Conservation (phyloP, 2,329 filamentous ascomycete genomes). For the Diaporthe vexans region DNA sequence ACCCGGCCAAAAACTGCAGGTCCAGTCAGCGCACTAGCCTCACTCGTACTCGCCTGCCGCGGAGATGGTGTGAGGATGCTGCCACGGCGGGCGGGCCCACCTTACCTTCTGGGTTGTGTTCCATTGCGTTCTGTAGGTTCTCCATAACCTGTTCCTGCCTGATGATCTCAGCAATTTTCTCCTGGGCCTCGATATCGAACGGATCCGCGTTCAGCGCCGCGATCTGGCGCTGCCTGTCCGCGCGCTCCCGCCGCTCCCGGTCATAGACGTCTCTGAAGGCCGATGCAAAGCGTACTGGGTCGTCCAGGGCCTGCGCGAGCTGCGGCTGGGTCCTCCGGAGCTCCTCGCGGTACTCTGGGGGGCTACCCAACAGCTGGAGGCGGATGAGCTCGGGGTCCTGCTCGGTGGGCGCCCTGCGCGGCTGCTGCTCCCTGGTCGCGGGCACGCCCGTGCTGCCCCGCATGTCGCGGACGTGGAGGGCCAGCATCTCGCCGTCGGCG, state of each 20-base stretch:
- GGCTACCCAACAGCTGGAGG: conserved; percentile 85
- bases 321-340: conserved; percentile 81
- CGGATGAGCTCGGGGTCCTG: conserved; percentile 86
- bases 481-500: conserved; percentile 91
- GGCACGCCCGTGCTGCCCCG: conserved; percentile 61
- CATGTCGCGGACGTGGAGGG: conserved; percentile 81
- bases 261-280: conserved; percentile 77
- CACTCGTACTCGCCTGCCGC: conserved; percentile 12
- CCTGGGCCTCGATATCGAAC: conserved; percentile 92
- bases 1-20: conserved; percentile 88
- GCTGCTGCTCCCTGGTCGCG: conserved; percentile 48
- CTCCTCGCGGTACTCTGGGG: conserved; percentile 74
- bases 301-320: conserved; percentile 81
- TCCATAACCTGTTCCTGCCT: conserved; percentile 94
- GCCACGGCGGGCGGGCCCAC: conserved; percentile 40
- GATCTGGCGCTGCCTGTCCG: conserved; percentile 86
- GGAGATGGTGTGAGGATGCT: conserved; percentile 22
- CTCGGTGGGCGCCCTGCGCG: conserved; percentile 52
- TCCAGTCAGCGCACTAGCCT: conserved; percentile 39
- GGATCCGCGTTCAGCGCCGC: conserved; percentile 91
- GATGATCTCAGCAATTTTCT: conserved; percentile 96
- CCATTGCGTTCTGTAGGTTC: conserved; percentile 96
- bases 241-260: conserved; percentile 79
- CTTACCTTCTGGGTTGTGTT: conserved; percentile 95
- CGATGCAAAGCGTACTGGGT: conserved; percentile 82